Evolutionary conservation across 306 rosid genomes (phyloP).

Genomic region (Vigna reflexopilosa): DNA sequence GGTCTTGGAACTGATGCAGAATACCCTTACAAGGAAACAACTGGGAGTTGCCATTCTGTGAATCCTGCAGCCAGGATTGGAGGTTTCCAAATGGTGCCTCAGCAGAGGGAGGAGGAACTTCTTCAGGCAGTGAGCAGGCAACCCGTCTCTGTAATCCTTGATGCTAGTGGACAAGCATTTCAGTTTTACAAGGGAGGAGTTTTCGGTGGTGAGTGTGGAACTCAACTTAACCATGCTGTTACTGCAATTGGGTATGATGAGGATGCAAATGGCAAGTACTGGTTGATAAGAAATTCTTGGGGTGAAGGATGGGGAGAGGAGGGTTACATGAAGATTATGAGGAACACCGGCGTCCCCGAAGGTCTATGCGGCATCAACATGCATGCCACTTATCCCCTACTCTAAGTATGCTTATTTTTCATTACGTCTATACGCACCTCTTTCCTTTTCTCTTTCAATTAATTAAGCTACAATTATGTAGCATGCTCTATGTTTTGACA

Average conservation of each 20-base stretch:
- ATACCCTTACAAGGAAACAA: constrained; percentile 11
- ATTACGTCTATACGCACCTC: too few relatives aligned
- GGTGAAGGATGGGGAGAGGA: constrained; percentile 44
- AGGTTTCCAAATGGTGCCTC: not conserved
- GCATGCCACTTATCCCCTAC: not conserved
- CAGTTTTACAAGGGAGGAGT: not conserved
- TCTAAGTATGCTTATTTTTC: not conserved
- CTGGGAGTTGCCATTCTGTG: not conserved
- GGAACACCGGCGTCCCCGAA: not conserved
- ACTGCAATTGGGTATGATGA: constrained; percentile 40
- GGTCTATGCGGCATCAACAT: constrained; percentile 9
- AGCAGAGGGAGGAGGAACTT: not conserved
- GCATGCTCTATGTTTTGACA: too few relatives aligned
- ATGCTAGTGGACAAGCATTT: not conserved
- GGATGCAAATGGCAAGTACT: constrained; percentile 28
- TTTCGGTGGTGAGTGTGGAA: constrained; percentile 15
- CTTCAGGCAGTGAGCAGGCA: constrained; percentile 35
- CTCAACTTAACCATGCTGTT: constrained; percentile 2
- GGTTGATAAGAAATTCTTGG: constrained; percentile 46
- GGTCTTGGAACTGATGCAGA: constrained; percentile 37
- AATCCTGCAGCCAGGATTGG: not conserved
- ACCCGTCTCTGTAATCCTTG: constrained; percentile 25
- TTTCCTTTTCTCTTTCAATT: too few relatives aligned
- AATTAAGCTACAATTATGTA: too few relatives aligned
- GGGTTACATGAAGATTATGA: constrained; percentile 44